Conservation (phyloP, 805 yeast genomes). For the Hanseniaspora valbyensis region DNA sequence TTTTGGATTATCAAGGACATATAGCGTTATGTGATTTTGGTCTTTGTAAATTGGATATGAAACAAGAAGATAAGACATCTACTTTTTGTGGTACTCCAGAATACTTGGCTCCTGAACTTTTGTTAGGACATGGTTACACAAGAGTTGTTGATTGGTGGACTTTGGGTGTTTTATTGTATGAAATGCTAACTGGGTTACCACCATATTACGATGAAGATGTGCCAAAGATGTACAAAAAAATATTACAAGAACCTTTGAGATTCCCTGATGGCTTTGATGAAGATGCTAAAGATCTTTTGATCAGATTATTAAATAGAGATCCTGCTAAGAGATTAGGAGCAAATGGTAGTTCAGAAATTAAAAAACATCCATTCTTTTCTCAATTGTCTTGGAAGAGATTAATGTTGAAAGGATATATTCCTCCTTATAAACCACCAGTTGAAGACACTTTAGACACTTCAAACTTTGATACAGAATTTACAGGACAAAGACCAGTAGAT, state of each 20-base stretch:
- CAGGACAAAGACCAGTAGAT: constrained; percentile 86
- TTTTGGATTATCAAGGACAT: constrained; percentile 92
- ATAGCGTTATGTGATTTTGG: constrained; percentile 97
- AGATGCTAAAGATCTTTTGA: constrained; percentile 71
- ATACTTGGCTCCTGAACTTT: constrained; percentile 87
- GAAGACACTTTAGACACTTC: constrained; percentile 78
- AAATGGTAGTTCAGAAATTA: constrained; percentile 75
- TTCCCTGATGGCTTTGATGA: constrained; percentile 83
- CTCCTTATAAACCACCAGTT: constrained; percentile 91
- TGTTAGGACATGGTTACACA: constrained; percentile 87
- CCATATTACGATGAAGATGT: constrained; percentile 95
- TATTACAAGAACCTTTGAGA: constrained; percentile 73
- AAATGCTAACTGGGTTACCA: constrained; percentile 93
- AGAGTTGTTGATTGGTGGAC: constrained; percentile 99
- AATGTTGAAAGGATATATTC: constrained; percentile 75
- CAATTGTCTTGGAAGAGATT: constrained; percentile 85
- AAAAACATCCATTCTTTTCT: constrained; percentile 71
- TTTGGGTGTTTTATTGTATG: constrained; percentile 81
- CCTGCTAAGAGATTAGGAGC: constrained; percentile 68
- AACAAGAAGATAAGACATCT: constrained; percentile 70
- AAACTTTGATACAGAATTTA: constrained; percentile 85
- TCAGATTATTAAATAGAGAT: constrained; percentile 69
- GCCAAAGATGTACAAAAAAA: constrained; percentile 86
- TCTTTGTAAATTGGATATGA: constrained; percentile 89
- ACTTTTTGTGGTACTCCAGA: constrained; percentile 99